A percentile compares a stretch with the other conserved stretches of the same genome.
These are phyloP conservation scores for Penicillium parvum DNA, from an alignment of 495 filamentous ascomycete genomes.

Conservation along the genomic window DNA sequence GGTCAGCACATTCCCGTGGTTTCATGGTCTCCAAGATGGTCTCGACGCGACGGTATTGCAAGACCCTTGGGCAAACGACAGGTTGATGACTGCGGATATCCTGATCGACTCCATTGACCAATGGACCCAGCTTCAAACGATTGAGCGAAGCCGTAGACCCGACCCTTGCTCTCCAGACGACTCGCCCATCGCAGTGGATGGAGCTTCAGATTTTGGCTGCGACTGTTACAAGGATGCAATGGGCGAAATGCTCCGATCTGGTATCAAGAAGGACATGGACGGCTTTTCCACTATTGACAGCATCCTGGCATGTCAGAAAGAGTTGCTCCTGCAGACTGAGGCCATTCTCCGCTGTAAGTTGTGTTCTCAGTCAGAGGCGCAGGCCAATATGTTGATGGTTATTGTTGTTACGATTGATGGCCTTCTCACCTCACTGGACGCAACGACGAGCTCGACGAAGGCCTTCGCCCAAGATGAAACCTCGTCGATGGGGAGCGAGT, in stretches of 20 bases:
- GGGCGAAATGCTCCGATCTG: conserved; percentile 7
- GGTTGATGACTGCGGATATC: background rate
- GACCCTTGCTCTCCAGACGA: conserved; percentile 6
- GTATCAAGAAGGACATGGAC: background rate
- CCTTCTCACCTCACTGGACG: conserved; percentile 28
- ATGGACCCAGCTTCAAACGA: conserved; percentile 6
- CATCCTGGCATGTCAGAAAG: conserved; percentile 27
- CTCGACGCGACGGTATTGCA: background rate
- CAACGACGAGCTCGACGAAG: conserved; percentile 9
- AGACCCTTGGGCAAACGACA: conserved; percentile 3
- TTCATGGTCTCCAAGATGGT: background rate
- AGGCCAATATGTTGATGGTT: conserved; percentile 31
- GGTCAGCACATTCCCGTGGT: background rate
- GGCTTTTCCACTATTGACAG: conserved; percentile 26
- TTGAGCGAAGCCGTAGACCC: background rate
- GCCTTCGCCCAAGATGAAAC: background rate
- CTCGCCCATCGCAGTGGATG: background rate
- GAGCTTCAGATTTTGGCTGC: background rate
- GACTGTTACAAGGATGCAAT: conserved; percentile 11
- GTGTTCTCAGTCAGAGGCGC: conserved; percentile 24
- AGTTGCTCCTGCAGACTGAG: conserved; percentile 27
- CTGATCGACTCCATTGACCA: background rate
- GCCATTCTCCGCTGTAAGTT: conserved; percentile 28
- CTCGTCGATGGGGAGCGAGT: background rate
- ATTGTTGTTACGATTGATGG: conserved; percentile 34